These are phyloP conservation scores for Solanum clarkiae DNA, from an alignment of 257 asterid genomes.

Conservation along the genomic window DNA sequence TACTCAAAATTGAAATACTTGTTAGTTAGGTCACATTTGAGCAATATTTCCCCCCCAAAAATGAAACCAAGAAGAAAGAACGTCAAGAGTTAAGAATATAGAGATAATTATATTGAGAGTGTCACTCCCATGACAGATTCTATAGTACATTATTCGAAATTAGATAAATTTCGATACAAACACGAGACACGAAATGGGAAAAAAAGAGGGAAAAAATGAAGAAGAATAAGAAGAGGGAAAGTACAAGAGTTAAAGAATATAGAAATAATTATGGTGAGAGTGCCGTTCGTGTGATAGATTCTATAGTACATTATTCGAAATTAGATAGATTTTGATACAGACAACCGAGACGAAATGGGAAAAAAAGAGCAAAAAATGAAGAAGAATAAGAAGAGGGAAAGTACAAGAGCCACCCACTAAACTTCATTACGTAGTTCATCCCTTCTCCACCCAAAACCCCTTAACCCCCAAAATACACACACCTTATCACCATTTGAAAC, in stretches of 20 bases:
- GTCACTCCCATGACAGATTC: too few relatives aligned
- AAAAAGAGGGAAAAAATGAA: too few relatives aligned
- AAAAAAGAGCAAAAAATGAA: too few relatives aligned
- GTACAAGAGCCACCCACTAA: neutral
- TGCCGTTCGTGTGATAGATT: too few relatives aligned
- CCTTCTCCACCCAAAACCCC: constrained; percentile 42
- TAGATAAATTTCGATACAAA: too few relatives aligned
- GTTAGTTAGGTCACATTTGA: too few relatives aligned
- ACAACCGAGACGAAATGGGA: too few relatives aligned
- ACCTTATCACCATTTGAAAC: neutral
- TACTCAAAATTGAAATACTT: neutral
- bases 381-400: neutral
- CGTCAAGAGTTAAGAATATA: neutral
- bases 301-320: too few relatives aligned
- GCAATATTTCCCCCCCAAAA: neutral
- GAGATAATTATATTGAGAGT: too few relatives aligned
- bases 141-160: too few relatives aligned
- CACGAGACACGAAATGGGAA: neutral
- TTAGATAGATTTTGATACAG: too few relatives aligned
- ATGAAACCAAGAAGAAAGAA: neutral
- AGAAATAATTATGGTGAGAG: too few relatives aligned
- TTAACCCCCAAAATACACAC: neutral
- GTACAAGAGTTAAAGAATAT: neutral
- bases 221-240: neutral
- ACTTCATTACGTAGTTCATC: constrained; percentile 26